Evolutionary conservation across 768 basidiomycete species (phyloP), one percentile per base, ranked within the genome.

Genomic region (Hygrocybe coccinea): DNA sequence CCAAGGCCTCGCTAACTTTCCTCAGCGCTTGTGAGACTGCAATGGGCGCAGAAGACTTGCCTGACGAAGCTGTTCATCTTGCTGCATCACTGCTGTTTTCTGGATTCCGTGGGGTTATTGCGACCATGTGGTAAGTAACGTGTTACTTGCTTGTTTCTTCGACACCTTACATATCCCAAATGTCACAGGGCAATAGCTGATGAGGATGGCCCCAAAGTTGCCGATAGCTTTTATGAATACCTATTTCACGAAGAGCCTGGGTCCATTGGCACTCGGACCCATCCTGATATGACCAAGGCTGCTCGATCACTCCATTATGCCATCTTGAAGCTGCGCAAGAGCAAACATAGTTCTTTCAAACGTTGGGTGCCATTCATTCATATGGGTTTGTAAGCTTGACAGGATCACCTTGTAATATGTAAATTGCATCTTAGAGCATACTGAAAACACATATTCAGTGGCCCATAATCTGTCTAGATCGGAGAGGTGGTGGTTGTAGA

Each of bases 21-120:
- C 69, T 80, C 3, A 76, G 76, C 4, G 77, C 78, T 0, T 54
- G 39, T 25, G 67, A 79, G 52, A 79, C 73, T 3, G 75, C 74
- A 1, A 67, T 58, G 39, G 74, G 76, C 1, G 64, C 67, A 19
- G 48, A 62, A 1, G 52, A 58, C 1, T 58, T 67, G 22, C 44
- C 67, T 11, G 63, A 69, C 21, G 62, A 68, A 56, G 51, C 67
- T 0, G 59, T 79, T 5, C 76, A 78, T 64, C 58, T 79, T 2
- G 72, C 78, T 0, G 74, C 72, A 0, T 73, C 71, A 2, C 71
- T 79, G 71, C 59, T 73, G 49, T 68, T 62, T 24, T 64, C 68
- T 35, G 71, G 70, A 2, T 72, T 65, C 54, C 59, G 60, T 6
- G 57, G 62, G 8, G 74, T 72, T 2, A 62, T 79, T 19, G 76